Evolutionary conservation across 352 stramenopile genomes (phyloP), one percentile per base, ranked within the genome.

Genomic region (Pythium dissimile): DNA sequence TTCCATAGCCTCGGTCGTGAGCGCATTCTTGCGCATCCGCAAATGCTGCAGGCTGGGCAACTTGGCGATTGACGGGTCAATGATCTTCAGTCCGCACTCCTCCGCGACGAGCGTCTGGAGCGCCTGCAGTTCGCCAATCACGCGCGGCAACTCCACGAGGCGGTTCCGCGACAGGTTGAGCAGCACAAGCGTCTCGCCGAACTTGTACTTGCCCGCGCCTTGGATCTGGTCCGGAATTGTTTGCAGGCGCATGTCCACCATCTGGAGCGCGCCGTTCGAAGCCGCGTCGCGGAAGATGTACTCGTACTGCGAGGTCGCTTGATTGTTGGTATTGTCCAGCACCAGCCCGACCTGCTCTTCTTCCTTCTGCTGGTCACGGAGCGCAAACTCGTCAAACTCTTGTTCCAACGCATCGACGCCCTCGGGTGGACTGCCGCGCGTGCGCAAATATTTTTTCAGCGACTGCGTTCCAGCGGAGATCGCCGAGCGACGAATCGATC

Each of bases 361-460:
- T 44, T 84, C 62, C 39, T 83, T 67, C 31, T 80, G 58, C 46
- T 68, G 73, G 21, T 80, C 72, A 48, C 71, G 53, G 1, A 86
- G 57, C 0, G 67, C 56, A 56, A 88, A 88, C 65, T 93, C 84
- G 28, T 88, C 75, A 34, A 87, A 71, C 46, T 91, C 81, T 69
- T 88, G 79, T 43, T 89, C 75, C 23, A 88, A 64, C 0, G 64
- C 59, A 1, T 88, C 75, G 21, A 94, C 75, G 8, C 77, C 77
- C 34, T 71, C 55, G 6, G 84, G 81, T 10, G 84, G 84, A 6
- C 66, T 61, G 8, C 82, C 84, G 24, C 84, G 80, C 16, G 82
- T 92, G 7, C 84, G 80, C 53, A 94, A 51, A 37, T 92, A 92
- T 38, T 94, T 94, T 54, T 92, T 92, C 5, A 94, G 60, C 2